A percentile compares a stretch with the other conserved stretches of the same genome.
Conservation (phyloP, 257 asterid genomes). For the Ligustrum vulgare region DNA sequence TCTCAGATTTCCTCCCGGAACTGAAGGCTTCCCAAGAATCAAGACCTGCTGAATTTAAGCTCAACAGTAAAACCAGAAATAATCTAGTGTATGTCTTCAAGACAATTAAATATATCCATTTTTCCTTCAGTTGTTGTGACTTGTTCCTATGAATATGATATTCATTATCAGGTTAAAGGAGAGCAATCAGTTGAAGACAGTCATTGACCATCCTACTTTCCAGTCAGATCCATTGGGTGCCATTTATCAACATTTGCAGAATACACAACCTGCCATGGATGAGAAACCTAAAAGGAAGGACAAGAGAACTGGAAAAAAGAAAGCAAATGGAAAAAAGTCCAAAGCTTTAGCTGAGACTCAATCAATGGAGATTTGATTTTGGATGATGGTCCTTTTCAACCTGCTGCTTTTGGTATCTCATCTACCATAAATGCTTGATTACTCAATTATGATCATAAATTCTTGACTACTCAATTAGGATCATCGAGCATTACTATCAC, state of each 20-base stretch:
- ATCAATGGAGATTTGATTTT: conserved; percentile 51
- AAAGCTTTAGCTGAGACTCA: conserved; percentile 32
- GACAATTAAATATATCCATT: not conserved
- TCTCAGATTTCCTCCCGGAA: conserved; percentile 66
- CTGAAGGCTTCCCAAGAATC: conserved; percentile 38
- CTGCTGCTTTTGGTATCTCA: not conserved
- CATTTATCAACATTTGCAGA: conserved; percentile 65
- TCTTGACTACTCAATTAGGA: not conserved
- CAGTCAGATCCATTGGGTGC: conserved; percentile 69
- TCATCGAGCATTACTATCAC: not conserved
- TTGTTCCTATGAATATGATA: conserved; percentile 7
- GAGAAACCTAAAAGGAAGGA: conserved; percentile 53
- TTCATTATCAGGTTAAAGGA: conserved; percentile 62
- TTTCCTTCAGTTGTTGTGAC: conserved; percentile 11
- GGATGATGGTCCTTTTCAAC: not conserved
- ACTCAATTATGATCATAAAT: not conserved
- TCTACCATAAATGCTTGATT: not conserved
- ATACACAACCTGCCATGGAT: conserved; percentile 60
- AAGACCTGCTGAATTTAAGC: conserved; percentile 44
- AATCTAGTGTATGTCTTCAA: conserved; percentile 58
- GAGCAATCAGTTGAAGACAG: conserved; percentile 52
- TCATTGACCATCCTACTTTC: conserved; percentile 56
- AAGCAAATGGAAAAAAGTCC: conserved; percentile 47
- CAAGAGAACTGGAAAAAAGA: conserved; percentile 36
- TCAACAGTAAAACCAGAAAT: conserved; percentile 61